Percentiles rank a stretch among this genome's conserved stretches.
Evolutionary conservation across 345 rosid species (phyloP).

Genomic region (Hevea brasiliensis): DNA sequence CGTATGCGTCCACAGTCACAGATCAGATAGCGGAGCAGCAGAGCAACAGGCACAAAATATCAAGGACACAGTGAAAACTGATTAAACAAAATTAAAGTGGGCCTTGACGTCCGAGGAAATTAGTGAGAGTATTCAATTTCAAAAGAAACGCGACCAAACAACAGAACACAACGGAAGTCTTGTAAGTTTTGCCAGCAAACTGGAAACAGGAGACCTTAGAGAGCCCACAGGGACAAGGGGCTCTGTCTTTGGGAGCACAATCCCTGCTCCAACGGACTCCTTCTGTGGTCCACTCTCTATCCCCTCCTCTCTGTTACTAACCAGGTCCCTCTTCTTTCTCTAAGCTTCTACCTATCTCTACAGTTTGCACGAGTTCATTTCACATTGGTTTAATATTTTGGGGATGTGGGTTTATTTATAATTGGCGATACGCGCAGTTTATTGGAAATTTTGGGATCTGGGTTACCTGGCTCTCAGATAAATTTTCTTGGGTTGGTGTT

Average conservation of each 20-base stretch:
- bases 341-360: not conserved
- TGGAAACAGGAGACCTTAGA: not conserved
- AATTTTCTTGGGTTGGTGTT: constrained; percentile 22
- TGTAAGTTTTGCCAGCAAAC: not conserved
- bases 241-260: constrained; percentile 19
- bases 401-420: not conserved
- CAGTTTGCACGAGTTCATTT: not conserved
- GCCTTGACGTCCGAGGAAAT: constrained; percentile 28
- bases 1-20: too few species aligned
- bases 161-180: not conserved
- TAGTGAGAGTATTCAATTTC: constrained; percentile 13
- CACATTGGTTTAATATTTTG: not conserved
- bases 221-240: not conserved
- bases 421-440: not conserved
- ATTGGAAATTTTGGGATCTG: constrained; percentile 24
- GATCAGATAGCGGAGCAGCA: too few species aligned
- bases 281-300: constrained; percentile 25
- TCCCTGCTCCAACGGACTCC: constrained; percentile 34
- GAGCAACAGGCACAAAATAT: too few species aligned
- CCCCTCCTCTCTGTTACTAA: constrained; percentile 2
- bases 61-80: not conserved
- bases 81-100: constrained; percentile 20
- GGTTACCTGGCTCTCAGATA: constrained; percentile 5
- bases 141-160: constrained; percentile 12
- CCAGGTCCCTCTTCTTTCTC: constrained; percentile 15